phyloP scores from a whole-genome alignment of 768 basidiomycete species.

The Kwoniella botswanensis region DNA sequence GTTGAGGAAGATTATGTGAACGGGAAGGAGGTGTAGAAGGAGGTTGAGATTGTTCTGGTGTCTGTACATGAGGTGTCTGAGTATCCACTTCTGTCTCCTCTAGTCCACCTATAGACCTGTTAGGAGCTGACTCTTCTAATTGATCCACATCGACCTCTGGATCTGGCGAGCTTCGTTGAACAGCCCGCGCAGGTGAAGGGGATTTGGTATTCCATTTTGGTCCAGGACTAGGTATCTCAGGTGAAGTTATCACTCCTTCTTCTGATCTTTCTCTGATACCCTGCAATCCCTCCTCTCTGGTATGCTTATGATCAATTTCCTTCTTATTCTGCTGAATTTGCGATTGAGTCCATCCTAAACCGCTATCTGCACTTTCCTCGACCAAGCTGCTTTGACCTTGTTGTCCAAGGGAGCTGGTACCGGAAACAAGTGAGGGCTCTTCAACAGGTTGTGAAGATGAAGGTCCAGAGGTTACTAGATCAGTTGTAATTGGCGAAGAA shows the following conservation, averaged over 20 bases:
- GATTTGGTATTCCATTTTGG: not conserved
- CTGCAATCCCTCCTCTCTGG: not conserved
- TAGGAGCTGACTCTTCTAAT: constrained; percentile 8
- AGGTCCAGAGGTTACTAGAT: not conserved
- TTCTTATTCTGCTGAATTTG: constrained; percentile 17
- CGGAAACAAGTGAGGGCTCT: not conserved
- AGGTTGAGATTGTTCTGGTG: constrained; percentile 13
- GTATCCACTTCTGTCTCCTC: constrained; percentile 24
- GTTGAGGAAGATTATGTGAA: not conserved
- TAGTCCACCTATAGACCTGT: not conserved
- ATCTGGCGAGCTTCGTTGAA: not conserved
- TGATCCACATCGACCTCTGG: constrained; percentile 10
- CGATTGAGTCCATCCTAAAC: constrained; percentile 17
- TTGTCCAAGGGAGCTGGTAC: too few species aligned
- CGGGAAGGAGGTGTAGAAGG: constrained; percentile 1
- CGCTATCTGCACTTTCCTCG: constrained; percentile 23
- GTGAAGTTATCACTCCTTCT: constrained; percentile 17
- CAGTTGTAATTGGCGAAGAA: not conserved
- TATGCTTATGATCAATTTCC: not conserved
- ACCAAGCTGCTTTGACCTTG: constrained; percentile 7
- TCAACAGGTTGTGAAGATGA: not conserved
- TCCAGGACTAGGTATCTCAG: not conserved
- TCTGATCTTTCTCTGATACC: not conserved
- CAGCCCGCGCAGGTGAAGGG: not conserved
- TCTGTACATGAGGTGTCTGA: constrained; percentile 3